Conservation (phyloP, 345 rosid species). For the Sisymbrium irio region DNA sequence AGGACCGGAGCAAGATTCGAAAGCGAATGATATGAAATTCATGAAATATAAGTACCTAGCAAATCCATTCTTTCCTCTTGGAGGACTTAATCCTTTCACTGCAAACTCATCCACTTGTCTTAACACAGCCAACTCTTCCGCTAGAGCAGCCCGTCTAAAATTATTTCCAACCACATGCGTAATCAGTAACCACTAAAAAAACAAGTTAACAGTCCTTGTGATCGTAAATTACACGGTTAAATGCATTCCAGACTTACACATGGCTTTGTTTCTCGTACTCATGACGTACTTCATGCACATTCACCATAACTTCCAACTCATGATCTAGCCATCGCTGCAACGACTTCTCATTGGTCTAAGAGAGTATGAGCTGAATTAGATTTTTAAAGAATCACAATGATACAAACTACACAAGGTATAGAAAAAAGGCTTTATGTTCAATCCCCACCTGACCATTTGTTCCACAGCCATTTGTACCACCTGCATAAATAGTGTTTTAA, state of each 20-base stretch:
- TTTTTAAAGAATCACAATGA: constrained; percentile 2
- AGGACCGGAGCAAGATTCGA: not conserved
- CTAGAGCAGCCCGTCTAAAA: constrained; percentile 88
- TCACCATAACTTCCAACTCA: constrained; percentile 98
- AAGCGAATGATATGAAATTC: not conserved
- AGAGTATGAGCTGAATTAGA: constrained; percentile 7
- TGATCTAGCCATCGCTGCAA: constrained; percentile 94
- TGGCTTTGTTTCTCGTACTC: constrained; percentile 98
- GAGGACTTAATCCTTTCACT: constrained; percentile 88
- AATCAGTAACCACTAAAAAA: constrained; percentile 3
- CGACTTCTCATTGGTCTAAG: constrained; percentile 84
- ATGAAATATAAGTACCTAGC: constrained; percentile 52
- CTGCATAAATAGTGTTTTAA: constrained; percentile 44
- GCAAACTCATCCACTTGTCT: constrained; percentile 89
- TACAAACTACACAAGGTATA: constrained; percentile 2
- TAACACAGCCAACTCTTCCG: constrained; percentile 85
- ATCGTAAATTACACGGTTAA: not conserved
- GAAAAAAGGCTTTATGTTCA: not conserved
- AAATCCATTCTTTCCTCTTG: constrained; percentile 88
- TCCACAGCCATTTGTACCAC: constrained; percentile 65
- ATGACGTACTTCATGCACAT: constrained; percentile 96
- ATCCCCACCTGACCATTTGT: constrained; percentile 72
- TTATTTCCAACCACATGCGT: not conserved
- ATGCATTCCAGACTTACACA: constrained; percentile 58
- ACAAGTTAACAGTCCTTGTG: not conserved